These are phyloP conservation scores for Cyclotella choctawhatcheeana DNA, from an alignment of 108 stramenopile species.

Conservation along the genomic window DNA sequence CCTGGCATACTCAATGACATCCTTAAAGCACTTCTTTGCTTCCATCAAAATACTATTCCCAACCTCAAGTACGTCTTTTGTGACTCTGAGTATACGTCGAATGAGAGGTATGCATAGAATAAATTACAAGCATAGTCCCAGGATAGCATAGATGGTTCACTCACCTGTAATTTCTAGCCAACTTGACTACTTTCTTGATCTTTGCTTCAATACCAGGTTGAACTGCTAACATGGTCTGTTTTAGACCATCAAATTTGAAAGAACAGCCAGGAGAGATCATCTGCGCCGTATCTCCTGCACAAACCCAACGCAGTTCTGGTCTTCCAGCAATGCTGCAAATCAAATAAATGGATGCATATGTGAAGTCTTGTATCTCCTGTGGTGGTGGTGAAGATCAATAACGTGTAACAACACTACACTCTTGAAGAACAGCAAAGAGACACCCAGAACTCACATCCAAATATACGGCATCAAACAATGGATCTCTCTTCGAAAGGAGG, in stretches of 20 bases:
- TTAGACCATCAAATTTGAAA: conserved; percentile 42
- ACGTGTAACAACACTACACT: no score
- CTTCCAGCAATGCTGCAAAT: conserved; percentile 36
- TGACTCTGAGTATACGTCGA: conserved; percentile 11
- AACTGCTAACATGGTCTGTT: conserved; percentile 26
- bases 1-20: conserved; percentile 4
- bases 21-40: conserved; percentile 4
- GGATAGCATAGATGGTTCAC: no score
- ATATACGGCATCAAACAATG: conserved; percentile 26
- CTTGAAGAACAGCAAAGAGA: not conserved
- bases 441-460: conserved; percentile 16
- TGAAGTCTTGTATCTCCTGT: conserved; percentile 38
- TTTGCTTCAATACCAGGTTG: conserved; percentile 22
- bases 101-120: not conserved
- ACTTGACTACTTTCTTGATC: conserved; percentile 23
- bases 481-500: not conserved
- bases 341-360: conserved; percentile 37
- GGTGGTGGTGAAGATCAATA: not conserved
- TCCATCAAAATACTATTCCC: conserved; percentile 15
- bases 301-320: conserved; percentile 29
- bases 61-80: conserved; percentile 34
- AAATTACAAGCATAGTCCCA: no score
- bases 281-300: conserved; percentile 43
- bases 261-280: conserved; percentile 50
- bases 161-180: conserved; percentile 24